A percentile compares a stretch with the other conserved stretches of the same genome.
Conservation (phyloP, 2,329 filamentous ascomycete species). For the Penicillium sp. region DNA sequence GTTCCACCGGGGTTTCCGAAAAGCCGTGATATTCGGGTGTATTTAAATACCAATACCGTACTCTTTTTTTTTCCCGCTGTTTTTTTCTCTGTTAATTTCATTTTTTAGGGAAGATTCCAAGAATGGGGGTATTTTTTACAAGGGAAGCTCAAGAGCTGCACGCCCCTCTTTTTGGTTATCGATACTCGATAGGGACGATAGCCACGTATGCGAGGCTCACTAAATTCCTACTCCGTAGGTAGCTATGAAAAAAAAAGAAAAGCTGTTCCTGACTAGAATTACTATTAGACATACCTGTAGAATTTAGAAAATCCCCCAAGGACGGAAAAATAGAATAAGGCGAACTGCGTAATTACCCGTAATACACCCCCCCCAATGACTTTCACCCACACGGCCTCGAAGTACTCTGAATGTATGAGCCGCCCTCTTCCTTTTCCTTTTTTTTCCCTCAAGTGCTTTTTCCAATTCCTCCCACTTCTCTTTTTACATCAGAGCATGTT, state of each 20-base stretch:
- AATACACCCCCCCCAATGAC: conserved; percentile 8
- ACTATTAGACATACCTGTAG: background rate
- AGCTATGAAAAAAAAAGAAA: background rate
- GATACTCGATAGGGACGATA: conserved; percentile 10
- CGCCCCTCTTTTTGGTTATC: conserved; percentile 10
- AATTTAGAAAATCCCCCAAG: background rate
- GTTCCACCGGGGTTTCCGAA: conserved; percentile 21
- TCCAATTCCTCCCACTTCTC: conserved; percentile 4
- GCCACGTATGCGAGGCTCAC: background rate
- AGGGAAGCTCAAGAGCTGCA: conserved; percentile 4
- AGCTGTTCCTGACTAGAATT: background rate
- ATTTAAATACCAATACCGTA: conserved; percentile 7
- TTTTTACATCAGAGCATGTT: conserved; percentile 9
- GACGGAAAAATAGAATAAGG: background rate
- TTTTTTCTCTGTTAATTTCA: background rate
- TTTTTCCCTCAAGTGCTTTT: background rate
- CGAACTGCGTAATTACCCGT: conserved; percentile 11
- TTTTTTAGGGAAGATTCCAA: background rate
- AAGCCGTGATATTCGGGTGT: conserved; percentile 6
- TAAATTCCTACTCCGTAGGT: background rate
- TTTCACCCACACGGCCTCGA: conserved; percentile 6
- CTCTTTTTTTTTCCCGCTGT: background rate
- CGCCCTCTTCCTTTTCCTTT: conserved; percentile 10
- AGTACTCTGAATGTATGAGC: conserved; percentile 15
- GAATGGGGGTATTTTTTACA: conserved; percentile 1